These are phyloP conservation scores for Phyllosticta citrichinensis DNA, from an alignment of 2,329 filamentous ascomycete species.

Conservation along the genomic window DNA sequence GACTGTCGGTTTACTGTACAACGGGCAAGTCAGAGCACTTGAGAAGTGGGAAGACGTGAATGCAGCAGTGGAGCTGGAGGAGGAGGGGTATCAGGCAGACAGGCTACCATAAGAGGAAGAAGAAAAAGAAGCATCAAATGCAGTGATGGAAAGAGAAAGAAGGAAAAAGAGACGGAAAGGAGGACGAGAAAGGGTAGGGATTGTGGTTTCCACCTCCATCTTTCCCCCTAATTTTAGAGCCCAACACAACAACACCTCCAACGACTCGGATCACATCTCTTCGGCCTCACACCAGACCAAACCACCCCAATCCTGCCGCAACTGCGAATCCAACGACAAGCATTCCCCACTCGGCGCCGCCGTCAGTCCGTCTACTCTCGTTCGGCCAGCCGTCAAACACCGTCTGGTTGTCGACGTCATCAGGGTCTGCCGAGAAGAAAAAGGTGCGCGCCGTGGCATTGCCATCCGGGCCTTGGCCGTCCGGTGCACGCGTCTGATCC, in stretches of 20 bases:
- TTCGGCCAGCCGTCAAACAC: constrained; percentile 13
- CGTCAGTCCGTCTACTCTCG: not conserved
- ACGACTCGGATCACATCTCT: not conserved
- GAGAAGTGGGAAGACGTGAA: no score
- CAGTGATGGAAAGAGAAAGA: not conserved
- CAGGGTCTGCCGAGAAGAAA: constrained; percentile 23
- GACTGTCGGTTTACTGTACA: no score
- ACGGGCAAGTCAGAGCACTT: no score
- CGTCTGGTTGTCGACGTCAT: constrained; percentile 22
- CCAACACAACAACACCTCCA: not conserved
- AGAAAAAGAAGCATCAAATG: not conserved
- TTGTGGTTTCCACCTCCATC: no score
- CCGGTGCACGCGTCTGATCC: constrained; percentile 21
- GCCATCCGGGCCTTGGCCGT: constrained; percentile 16
- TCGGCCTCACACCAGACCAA: not conserved
- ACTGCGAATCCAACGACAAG: not conserved
- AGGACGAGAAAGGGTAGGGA: no score
- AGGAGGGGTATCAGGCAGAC: no score
- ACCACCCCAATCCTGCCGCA: not conserved
- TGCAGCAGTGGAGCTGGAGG: no score
- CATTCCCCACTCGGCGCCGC: not conserved
- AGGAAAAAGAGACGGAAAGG: not conserved
- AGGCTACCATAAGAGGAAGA: not conserved
- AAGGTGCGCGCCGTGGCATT: constrained; percentile 23
- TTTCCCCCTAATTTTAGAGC: not conserved